Evolutionary conservation across 148 eudicot species (phyloP).

Genomic region (Euryodendron excelsum): DNA sequence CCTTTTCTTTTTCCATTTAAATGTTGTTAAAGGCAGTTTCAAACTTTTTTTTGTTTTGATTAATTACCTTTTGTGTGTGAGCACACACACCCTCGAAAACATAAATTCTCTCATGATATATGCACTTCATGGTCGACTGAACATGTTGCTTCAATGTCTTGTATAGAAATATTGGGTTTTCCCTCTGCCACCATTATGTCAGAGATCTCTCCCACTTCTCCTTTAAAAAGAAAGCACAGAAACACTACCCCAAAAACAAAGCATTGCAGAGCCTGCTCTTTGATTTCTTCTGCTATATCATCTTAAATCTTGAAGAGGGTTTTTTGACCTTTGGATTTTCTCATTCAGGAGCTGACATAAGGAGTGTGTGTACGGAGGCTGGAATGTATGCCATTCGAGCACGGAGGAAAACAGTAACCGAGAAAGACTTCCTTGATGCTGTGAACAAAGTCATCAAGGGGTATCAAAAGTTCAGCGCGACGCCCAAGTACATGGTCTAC

Average conservation of each 20-base stretch:
- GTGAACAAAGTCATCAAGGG: conserved; percentile 98
- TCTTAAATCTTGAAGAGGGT: too few species aligned
- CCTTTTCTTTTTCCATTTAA: too few species aligned
- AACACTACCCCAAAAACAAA: too few species aligned
- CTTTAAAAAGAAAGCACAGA: too few species aligned
- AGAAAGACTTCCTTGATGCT: conserved; percentile 94
- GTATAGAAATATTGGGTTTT: neutral
- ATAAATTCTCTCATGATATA: too few species aligned
- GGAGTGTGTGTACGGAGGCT: conserved; percentile 97
- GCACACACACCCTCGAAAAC: too few species aligned
- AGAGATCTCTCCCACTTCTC: neutral
- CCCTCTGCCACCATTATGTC: neutral
- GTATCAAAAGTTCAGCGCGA: conserved; percentile 95
- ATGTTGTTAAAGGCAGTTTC: too few species aligned
- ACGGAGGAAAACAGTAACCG: conserved; percentile 85
- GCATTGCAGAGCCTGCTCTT: neutral
- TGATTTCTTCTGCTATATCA: neutral
- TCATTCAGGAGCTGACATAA: conserved; percentile 79
- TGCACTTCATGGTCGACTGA: neutral
- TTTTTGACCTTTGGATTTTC: neutral
- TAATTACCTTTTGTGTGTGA: too few species aligned
- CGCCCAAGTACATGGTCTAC: conserved; percentile 95
- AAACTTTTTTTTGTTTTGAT: too few species aligned
- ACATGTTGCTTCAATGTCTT: neutral
- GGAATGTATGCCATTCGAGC: conserved; percentile 97